These are phyloP conservation scores for Sugiyamaella grinbergsii DNA, from an alignment of 1,139 yeast species.

Conservation along the genomic window DNA sequence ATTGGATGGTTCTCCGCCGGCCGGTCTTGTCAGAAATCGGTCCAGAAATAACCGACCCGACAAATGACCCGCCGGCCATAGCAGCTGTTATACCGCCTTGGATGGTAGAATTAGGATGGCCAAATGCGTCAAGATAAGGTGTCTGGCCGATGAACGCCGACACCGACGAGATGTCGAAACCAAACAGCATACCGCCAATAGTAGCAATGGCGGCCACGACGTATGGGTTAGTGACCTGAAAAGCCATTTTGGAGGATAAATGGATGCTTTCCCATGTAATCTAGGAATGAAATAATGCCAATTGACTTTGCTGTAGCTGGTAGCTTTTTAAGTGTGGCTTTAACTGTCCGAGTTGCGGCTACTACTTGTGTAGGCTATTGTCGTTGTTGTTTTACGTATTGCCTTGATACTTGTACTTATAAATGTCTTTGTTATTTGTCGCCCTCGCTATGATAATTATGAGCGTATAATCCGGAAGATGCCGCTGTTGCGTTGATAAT, in stretches of 20 bases:
- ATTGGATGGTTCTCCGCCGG: constrained; percentile 71
- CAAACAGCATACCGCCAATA: constrained; percentile 93
- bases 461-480: too few species aligned
- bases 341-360: too few species aligned
- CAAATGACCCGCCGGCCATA: constrained; percentile 89
- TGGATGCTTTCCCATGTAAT: background rate
- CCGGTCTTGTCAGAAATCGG: constrained; percentile 69
- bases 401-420: too few species aligned
- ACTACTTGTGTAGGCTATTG: too few species aligned
- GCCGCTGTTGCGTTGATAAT: too few species aligned
- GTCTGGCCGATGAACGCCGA: constrained; percentile 78
- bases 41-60: constrained; percentile 44
- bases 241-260: constrained; percentile 17
- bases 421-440: too few species aligned
- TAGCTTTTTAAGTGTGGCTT: too few species aligned
- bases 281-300: too few species aligned
- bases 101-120: constrained; percentile 44
- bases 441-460: too few species aligned
- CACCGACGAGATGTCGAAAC: constrained; percentile 92
- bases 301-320: too few species aligned
- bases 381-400: too few species aligned
- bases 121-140: constrained; percentile 50
- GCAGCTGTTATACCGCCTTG: constrained; percentile 92
- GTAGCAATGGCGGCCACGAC: constrained; percentile 58
- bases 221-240: constrained; percentile 43